Evolutionary conservation across 257 asterid species (phyloP), one percentile per base, ranked within the genome.

Genomic region (Mentha longifolia): DNA sequence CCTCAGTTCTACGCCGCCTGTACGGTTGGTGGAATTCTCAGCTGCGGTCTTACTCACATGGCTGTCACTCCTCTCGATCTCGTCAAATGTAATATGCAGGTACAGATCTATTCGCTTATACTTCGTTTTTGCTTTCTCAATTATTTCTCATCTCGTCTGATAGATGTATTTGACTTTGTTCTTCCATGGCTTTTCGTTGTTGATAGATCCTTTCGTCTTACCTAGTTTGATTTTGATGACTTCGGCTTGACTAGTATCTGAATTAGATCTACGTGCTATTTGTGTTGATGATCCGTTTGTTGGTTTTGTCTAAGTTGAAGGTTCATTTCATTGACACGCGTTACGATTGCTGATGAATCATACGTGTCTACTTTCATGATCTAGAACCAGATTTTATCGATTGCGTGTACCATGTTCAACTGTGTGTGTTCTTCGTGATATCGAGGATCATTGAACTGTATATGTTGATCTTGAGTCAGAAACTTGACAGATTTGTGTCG

Each of bases 31-130:
- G 98, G 98, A 70, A 85, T 92, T 22, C 84, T 92, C 71, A 92
- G 98, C 82, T 92, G 98, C 74, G 98, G 98, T 49, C 94, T 92
- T 41, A 92, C 98, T 33, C 98, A 92, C 77, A 92, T 77, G 97
- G 65, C 98, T 57, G 98, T 92, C 77, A 92, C 97, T 61, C 98
- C 98, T 74, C 98, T 92, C 20, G 98, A 92, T 79, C 94, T 92
- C 50, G 98, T 90, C 92, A 92, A 92, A 75, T 92, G 98, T 81
- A 92, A 92, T 79, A 92, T 92, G 98, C 98, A 92, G 96, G 98
- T 89, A 17, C 74, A 82, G 88, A 83, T 82, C 88, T 76, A 13
- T 39, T 65, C 56, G 9, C 33, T 67, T 59, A 28, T 58, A 15
- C 54, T 17, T 54, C 81, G 9, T 14, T 33, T 52, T 71, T 49